A percentile compares a stretch with the other conserved stretches of the same genome.
Conservation (phyloP, 2,329 filamentous ascomycete genomes). For the Fusarium sp. region DNA sequence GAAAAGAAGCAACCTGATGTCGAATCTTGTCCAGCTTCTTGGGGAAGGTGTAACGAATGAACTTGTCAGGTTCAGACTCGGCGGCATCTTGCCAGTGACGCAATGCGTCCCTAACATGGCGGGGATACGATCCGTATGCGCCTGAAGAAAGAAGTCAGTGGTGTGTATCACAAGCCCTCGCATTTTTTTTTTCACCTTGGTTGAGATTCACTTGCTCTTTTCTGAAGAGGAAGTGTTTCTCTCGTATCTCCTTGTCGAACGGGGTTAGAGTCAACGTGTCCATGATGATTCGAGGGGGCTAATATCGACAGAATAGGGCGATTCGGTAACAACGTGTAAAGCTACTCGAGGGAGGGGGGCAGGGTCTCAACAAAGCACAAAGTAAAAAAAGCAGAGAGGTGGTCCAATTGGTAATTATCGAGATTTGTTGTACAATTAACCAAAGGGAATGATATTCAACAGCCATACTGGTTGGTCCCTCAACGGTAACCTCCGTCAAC, state of each 20-base stretch:
- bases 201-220: neutral
- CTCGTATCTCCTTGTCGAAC: neutral
- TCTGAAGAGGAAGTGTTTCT: neutral
- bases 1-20: neutral
- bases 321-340: neutral
- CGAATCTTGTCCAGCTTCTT: neutral
- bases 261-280: neutral
- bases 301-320: neutral
- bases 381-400: neutral
- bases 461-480: neutral
- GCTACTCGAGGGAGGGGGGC: neutral
- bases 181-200: neutral
- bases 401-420: rapidly evolving
- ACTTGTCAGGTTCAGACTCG: neutral
- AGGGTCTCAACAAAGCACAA: neutral
- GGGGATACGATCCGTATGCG: neutral
- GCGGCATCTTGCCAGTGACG: neutral
- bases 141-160: neutral
- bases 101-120: neutral
- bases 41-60: neutral
- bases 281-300: neutral
- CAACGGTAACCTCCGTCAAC: neutral
- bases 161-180: neutral
- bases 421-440: neutral
- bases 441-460: neutral